Conservation (phyloP, 2,329 filamentous ascomycete species). For the Aureobasidium sp. region DNA sequence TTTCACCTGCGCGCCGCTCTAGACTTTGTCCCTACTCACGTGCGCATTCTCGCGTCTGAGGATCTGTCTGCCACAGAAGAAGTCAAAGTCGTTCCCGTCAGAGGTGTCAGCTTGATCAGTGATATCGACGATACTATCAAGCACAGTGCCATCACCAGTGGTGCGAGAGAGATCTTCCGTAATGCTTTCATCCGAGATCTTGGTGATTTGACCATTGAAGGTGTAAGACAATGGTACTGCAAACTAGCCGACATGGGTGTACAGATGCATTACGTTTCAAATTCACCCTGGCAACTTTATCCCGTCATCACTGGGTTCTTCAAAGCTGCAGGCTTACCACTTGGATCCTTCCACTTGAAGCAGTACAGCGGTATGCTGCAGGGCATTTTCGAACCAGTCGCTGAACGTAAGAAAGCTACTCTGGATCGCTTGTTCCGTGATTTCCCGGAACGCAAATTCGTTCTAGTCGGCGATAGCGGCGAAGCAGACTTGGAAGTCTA, state of each 20-base stretch:
- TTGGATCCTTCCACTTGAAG: conserved; percentile 89
- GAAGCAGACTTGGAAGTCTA: conserved; percentile 97
- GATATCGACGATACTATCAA: conserved; percentile 98
- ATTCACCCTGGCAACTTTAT: conserved; percentile 96
- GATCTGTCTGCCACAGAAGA: conserved; percentile 73
- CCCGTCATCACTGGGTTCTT: conserved; percentile 85
- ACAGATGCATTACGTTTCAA: conserved; percentile 94
- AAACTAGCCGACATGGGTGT: conserved; percentile 73
- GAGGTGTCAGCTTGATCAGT: conserved; percentile 85
- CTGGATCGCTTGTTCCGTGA: conserved; percentile 79
- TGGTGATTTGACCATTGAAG: conserved; percentile 71
- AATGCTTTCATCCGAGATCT: conserved; percentile 92
- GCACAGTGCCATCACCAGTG: conserved; percentile 79
- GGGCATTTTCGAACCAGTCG: conserved; percentile 95
- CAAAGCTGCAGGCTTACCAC: conserved; percentile 68
- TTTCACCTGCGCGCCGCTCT: conserved; percentile 74
- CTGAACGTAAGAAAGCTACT: conserved; percentile 85
- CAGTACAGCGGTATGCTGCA: conserved; percentile 96
- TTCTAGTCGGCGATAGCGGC: conserved; percentile 90
- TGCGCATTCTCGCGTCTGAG: conserved; percentile 80
- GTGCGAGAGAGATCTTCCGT: conserved; percentile 88
- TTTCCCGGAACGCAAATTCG: conserved; percentile 82
- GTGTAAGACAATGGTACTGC: conserved; percentile 85
- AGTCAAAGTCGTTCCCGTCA: conserved; percentile 67
- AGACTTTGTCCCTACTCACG: conserved; percentile 84